Base-by-base conservation (phyloP, 2,329 filamentous ascomycete genomes). In the Penicillium sp. region DNA sequence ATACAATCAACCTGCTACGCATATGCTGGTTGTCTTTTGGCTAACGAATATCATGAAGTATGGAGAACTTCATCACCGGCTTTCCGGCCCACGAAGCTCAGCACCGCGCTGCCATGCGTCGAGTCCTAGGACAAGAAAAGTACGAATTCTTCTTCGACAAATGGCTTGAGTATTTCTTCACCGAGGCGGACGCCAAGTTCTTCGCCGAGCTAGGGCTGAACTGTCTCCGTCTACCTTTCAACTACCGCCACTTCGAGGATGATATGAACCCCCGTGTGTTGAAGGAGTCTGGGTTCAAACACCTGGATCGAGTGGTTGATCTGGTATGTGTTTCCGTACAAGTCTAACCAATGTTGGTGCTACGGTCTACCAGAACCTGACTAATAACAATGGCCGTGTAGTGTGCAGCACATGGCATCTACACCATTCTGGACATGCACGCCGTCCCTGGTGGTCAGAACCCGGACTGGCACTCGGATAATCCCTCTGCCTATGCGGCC, bases 31-130 rank as follows among this genome's bases (percentile, higher is more conserved):
- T 13, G 3, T 25, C 16, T n/a, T 11, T 11, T 8, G 19, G 25
- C 49, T 47, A n/a, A 48, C 30, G 18, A n/a, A 14, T 27, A 2
- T 36, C n/a, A 12, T 36, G 3, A 40, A 72, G 68, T 49, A 80
- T 80, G 77, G 79, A 82, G 63, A 83, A 82, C 62, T 83, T 83
- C 71, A 83, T 84, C 55, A 81, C 78, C 1, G 81, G 81, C n/a
- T 84, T 77, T 50, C 72, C 80, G 10, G 81, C 79, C 14, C 78
- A 81, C 42, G 81, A 84, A 59, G 72, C 72, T 18, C 74, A 82
- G 52, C 77, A 81, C 52, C 77, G 80, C 8, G 73, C 73, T 2
- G 75, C 78, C 1, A 75, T 83, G 66, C 67, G 75, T 0, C 70
- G 75, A 46, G 77, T 79, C 0, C 67, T 83, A 0, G 81, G 81